These are phyloP conservation scores for Cunninghamia lanceolata DNA, from an alignment of 75 land plant species.

Conservation along the genomic window DNA sequence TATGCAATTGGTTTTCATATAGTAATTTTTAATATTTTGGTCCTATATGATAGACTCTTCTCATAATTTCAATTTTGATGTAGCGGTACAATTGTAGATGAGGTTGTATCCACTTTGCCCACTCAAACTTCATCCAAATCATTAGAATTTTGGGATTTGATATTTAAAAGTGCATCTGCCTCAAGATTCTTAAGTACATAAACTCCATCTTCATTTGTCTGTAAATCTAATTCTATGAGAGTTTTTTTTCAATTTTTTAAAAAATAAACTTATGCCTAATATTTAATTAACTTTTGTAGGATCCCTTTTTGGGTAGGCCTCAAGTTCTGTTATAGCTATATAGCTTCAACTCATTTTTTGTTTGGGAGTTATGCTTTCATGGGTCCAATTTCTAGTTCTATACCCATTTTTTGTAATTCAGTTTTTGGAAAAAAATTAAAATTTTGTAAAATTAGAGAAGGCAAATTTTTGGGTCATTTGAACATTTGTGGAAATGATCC, in stretches of 20 bases:
- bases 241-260: not conserved
- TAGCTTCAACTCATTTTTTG: not conserved
- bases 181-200: not conserved
- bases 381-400: not conserved
- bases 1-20: not conserved
- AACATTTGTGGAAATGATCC: too few species aligned
- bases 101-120: not conserved
- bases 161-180: not conserved
- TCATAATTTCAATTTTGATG: not conserved
- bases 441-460: too few species aligned
- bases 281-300: not conserved
- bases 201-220: not conserved
- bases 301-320: not conserved
- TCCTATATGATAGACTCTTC: not conserved
- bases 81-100: slow-evolving; percentile 5
- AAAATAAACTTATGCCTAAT: not conserved
- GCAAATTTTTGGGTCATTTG: too few species aligned
- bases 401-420: not conserved
- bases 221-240: not conserved
- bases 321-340: not conserved
- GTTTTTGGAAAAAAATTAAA: too few species aligned
- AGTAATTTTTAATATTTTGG: not conserved
- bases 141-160: not conserved
- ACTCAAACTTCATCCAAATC: not conserved
- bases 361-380: not conserved